Conservation (phyloP, 2,329 filamentous ascomycete species). For the Aspergillus persii region DNA sequence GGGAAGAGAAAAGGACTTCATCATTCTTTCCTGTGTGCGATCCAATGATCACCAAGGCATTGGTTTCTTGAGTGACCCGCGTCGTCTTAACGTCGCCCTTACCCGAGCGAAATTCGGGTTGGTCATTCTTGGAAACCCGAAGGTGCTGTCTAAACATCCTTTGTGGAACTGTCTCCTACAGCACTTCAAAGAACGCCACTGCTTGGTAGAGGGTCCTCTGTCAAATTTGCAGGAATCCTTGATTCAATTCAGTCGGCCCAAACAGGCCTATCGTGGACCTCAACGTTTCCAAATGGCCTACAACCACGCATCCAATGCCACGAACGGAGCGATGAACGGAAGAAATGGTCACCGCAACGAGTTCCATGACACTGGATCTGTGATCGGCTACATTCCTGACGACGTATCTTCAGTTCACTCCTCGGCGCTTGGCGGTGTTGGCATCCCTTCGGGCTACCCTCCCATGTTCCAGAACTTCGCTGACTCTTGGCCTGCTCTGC, state of each 20-base stretch:
- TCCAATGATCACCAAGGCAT: constrained; percentile 99
- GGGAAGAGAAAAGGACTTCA: constrained; percentile 98
- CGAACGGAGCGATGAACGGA: constrained; percentile 52
- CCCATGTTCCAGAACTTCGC: constrained; percentile 95
- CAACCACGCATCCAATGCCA: constrained; percentile 62
- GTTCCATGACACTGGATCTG: constrained; percentile 75
- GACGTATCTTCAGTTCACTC: constrained; percentile 96
- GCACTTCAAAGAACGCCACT: constrained; percentile 96
- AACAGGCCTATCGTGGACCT: constrained; percentile 84
- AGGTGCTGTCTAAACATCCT: constrained; percentile 95
- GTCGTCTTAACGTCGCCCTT: constrained; percentile 93
- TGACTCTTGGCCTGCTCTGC: constrained; percentile 84
- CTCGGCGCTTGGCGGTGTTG: constrained; percentile 80
- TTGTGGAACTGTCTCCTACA: constrained; percentile 93
- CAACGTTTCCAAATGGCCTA: constrained; percentile 83
- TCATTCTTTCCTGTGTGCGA: constrained; percentile 93
- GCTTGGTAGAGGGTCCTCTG: constrained; percentile 90
- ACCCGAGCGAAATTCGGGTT: constrained; percentile 96
- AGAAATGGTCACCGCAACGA: constrained; percentile 52
- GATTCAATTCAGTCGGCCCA: constrained; percentile 90
- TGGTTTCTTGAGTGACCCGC: constrained; percentile 95
- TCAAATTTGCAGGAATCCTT: constrained; percentile 95
- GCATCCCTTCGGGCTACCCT: constrained; percentile 79
- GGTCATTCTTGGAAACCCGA: constrained; percentile 95
- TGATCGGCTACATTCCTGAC: constrained; percentile 93